Conservation (phyloP, 192 early-diverging fungal genomes). For the Backusella australiensis region DNA sequence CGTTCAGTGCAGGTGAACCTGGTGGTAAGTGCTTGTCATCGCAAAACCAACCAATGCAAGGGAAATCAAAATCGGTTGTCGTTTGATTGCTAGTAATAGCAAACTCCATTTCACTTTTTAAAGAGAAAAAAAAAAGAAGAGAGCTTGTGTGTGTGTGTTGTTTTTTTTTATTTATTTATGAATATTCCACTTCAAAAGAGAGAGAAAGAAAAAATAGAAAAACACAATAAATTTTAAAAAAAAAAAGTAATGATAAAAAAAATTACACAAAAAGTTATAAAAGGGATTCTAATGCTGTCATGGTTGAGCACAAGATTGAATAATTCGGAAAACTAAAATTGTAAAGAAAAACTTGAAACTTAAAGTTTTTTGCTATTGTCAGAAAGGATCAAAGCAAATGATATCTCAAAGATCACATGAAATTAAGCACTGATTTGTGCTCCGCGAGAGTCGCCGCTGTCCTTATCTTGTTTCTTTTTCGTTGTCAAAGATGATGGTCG, state of each 20-base stretch:
- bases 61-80: not conserved
- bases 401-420: not conserved
- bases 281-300: not conserved
- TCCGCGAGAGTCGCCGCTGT: not conserved
- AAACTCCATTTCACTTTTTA: constrained; percentile 1
- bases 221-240: not conserved
- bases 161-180: not conserved
- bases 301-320: not conserved
- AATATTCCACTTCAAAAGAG: not conserved
- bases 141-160: not conserved
- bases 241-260: not conserved
- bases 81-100: not conserved
- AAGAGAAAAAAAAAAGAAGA: not conserved
- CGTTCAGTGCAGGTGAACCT: constrained; percentile 21
- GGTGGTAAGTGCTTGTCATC: constrained; percentile 18
- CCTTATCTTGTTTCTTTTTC: not conserved
- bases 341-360: not conserved
- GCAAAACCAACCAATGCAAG: constrained; percentile 13
- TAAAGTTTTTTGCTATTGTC: not conserved
- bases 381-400: constrained; percentile 1
- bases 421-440: not conserved
- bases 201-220: not conserved
- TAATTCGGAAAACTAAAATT: not conserved
- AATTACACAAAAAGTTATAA: not conserved
- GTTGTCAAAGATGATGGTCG: not conserved